phyloP scores from a whole-genome alignment of 2,329 filamentous ascomycete species.

The Calonectria pseudoreteaudii region DNA sequence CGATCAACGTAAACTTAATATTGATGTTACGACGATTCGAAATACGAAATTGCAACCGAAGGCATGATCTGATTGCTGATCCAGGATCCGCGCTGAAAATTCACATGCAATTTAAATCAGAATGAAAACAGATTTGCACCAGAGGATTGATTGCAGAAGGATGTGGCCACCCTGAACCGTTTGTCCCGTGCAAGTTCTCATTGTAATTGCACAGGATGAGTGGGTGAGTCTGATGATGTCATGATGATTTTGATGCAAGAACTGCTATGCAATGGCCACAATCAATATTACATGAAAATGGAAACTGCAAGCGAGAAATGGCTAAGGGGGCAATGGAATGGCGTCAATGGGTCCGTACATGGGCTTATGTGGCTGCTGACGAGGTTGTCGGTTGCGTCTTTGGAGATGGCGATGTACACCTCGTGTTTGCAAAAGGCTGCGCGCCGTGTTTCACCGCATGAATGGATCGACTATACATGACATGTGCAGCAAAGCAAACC shows the following conservation, averaged over 20 bases:
- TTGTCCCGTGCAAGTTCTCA: not conserved
- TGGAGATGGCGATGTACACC: constrained; percentile 3
- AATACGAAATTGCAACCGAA: not conserved
- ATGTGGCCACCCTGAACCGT: too few species aligned
- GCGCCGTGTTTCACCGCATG: not conserved
- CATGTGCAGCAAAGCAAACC: not conserved
- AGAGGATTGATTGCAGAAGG: not conserved
- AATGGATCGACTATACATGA: not conserved
- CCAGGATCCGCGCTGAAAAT: not conserved
- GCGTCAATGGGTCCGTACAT: not conserved
- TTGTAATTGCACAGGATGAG: not conserved
- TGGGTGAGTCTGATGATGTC: not conserved
- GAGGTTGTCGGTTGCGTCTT: not conserved
- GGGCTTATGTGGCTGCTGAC: constrained; percentile 12
- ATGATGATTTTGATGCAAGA: not conserved
- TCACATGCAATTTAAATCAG: not conserved
- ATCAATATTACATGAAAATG: not conserved
- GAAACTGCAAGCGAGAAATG: not conserved
- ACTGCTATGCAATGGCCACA: not conserved
- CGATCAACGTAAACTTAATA: not conserved
- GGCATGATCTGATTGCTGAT: not conserved
- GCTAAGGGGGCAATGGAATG: not conserved
- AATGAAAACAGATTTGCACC: not conserved
- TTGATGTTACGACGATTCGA: not conserved
- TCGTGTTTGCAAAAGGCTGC: constrained; percentile 3